phyloP scores from a whole-genome alignment of 768 basidiomycete species.

The Suillus fuscotomentosus region DNA sequence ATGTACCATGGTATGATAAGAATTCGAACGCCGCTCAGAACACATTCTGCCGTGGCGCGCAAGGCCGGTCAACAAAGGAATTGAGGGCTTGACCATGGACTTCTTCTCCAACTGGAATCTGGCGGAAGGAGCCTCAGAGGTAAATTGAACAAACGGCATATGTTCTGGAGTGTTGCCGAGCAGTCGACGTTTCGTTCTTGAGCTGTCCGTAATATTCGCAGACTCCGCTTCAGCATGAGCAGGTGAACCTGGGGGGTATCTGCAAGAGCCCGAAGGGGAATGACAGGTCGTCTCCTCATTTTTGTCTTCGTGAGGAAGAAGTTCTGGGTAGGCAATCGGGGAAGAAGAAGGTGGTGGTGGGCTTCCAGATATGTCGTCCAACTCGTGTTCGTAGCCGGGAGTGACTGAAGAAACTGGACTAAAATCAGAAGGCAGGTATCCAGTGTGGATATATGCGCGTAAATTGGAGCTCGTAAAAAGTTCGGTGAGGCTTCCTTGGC shows the following conservation, averaged over 20 bases:
- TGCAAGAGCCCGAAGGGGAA: neutral
- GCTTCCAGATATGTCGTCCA: neutral
- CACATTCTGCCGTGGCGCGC: neutral
- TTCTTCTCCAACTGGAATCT: neutral
- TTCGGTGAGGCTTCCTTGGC: neutral
- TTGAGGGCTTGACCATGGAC: neutral
- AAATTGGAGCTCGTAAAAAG: neutral
- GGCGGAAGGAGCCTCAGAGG: neutral
- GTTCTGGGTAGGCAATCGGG: neutral
- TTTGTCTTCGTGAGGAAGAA: neutral
- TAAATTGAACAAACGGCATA: neutral
- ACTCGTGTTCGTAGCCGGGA: neutral
- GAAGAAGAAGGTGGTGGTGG: neutral
- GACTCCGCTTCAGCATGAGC: neutral
- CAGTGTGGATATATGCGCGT: neutral
- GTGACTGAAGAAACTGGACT: neutral
- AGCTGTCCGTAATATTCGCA: no score
- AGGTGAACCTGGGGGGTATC: neutral
- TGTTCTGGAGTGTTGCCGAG: neutral
- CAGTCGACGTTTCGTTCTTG: neutral
- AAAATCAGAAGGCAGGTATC: neutral
- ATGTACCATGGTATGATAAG: neutral
- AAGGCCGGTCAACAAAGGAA: neutral
- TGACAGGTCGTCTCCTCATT: neutral
- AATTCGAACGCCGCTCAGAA: neutral